These are phyloP conservation scores for Metahyphopichia silvanorum DNA, from an alignment of 805 yeast genomes.

Conservation along the genomic window DNA sequence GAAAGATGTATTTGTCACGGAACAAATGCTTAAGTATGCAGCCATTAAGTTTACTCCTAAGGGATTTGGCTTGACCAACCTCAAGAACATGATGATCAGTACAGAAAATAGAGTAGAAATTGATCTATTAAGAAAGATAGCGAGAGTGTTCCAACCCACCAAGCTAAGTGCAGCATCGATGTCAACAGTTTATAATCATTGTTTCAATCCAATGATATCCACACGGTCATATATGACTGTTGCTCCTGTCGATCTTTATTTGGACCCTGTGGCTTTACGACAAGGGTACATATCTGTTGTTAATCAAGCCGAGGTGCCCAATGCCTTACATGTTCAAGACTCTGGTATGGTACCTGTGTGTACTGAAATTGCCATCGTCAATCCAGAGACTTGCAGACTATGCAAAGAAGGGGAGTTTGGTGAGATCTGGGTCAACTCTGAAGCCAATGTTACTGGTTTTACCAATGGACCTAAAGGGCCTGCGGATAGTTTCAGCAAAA, in stretches of 20 bases:
- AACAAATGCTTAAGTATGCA: constrained; percentile 78
- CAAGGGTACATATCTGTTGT: constrained; percentile 83
- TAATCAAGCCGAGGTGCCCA: constrained; percentile 65
- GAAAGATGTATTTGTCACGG: constrained; percentile 81
- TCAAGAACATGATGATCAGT: constrained; percentile 82
- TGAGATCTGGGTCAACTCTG: constrained; percentile 94
- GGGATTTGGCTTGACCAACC: constrained; percentile 55
- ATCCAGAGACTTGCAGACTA: constrained; percentile 80
- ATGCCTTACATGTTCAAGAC: constrained; percentile 79
- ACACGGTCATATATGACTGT: constrained; percentile 84
- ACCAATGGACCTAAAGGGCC: constrained; percentile 52
- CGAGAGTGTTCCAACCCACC: constrained; percentile 60
- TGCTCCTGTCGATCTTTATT: constrained; percentile 81
- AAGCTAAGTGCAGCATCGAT: constrained; percentile 66
- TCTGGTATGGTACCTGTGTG: constrained; percentile 96
- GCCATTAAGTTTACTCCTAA: constrained; percentile 57
- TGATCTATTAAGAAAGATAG: constrained; percentile 52
- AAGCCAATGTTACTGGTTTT: constrained; percentile 68
- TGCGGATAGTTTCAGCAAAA: constrained; percentile 46
- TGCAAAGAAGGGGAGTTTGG: constrained; percentile 93
- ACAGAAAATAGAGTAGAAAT: constrained; percentile 72
- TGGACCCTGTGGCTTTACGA: constrained; percentile 86
- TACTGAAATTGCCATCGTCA: constrained; percentile 90
- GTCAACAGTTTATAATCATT: constrained; percentile 74
- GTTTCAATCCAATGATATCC: constrained; percentile 77